A percentile compares a stretch with the other conserved stretches of the same genome.
Evolutionary conservation across 2,329 filamentous ascomycete genomes (phyloP).

Genomic region (Rutstroemia sp.): DNA sequence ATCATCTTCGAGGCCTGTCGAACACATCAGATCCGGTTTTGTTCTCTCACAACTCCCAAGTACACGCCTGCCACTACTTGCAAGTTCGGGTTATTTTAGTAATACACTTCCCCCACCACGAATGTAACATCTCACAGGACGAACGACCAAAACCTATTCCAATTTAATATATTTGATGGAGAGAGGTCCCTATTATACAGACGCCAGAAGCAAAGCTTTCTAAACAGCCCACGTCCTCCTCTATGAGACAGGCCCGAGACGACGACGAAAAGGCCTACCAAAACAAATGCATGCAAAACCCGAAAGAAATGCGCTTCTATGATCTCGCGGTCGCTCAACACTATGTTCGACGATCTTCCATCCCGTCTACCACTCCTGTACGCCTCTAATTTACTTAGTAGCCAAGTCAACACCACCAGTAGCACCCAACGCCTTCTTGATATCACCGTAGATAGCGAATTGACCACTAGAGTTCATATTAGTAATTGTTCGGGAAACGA

Average conservation of each 20-base stretch:
- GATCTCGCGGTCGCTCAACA: not conserved
- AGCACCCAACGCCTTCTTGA: slow-evolving; percentile 64
- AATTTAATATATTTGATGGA: slow-evolving; percentile 15
- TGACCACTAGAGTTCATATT: slow-evolving; percentile 48
- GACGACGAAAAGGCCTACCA: not conserved
- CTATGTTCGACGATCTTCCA: slow-evolving; percentile 8
- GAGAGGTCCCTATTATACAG: slow-evolving; percentile 22
- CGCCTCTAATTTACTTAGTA: slow-evolving; percentile 33
- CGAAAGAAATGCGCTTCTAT: slow-evolving; percentile 7
- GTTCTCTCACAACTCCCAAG: too few species aligned
- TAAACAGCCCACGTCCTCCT: not conserved
- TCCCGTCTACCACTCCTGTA: slow-evolving; percentile 22
- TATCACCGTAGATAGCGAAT: slow-evolving; percentile 80
- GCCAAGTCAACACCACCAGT: slow-evolving; percentile 64
- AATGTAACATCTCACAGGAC: too few species aligned
- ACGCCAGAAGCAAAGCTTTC: slow-evolving; percentile 7
- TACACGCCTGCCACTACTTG: too few species aligned
- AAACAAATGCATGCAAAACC: slow-evolving; percentile 18
- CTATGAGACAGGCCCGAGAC: not conserved
- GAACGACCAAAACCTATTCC: not conserved
- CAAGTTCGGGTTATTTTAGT: too few species aligned
- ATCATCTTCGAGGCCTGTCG: too few species aligned
- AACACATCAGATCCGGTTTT: too few species aligned
- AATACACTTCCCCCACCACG: too few species aligned
- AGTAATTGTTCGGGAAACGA: not conserved